Base-by-base conservation (phyloP, 805 yeast genomes). In the Wickerhamiella bombiphila region DNA sequence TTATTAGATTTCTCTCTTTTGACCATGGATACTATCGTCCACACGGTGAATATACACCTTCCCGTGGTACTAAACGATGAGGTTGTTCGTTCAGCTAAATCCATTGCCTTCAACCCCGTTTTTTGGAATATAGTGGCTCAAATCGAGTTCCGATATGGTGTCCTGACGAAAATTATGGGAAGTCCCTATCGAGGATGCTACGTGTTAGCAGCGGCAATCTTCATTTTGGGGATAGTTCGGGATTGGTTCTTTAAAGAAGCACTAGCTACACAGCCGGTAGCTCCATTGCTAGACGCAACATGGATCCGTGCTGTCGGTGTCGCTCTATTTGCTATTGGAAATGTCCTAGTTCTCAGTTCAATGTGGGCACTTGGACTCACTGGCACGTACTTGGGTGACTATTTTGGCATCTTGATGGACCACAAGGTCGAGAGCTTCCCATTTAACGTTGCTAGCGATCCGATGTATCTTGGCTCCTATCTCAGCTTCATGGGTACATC, bases 71-170 rank as follows among this genome's bases (percentile, higher is more conserved):
- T 39, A 25, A 46, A 40, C n/a, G 43, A 45, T 1, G 45, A 43
- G 26, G 48, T 43, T 3, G 32, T 18, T 1, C 31, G 22, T 31
- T 44, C 53, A 2, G 53, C 53, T 2, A 38, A 40, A 6, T 44
- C 37, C 37, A 80, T 91, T 49, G 74, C 76, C 13, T 86, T 91
- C 70, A 91, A 91, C 57, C 98, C 98, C 14, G 70, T 80, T 22
- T 88, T 86, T 56, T 91, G 98, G 98, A 91, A 91, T 57, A 68
- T 79, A 41, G 93, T 72, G 17, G 98, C 98, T 4, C 70, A 97
- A 49, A 51, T 71, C 20, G 97, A 91, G 56, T 82, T 82, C 66
- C 72, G 72, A 42, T 74, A 81, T 13, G 79, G 80, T 47, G 51
- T 79, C 37, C 60, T 88, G 38, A 81, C 97, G 16, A 82, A 78